Evolutionary conservation across 2,329 filamentous ascomycete species (phyloP).

Genomic region (Parasarocladium wereldwijsianum): DNA sequence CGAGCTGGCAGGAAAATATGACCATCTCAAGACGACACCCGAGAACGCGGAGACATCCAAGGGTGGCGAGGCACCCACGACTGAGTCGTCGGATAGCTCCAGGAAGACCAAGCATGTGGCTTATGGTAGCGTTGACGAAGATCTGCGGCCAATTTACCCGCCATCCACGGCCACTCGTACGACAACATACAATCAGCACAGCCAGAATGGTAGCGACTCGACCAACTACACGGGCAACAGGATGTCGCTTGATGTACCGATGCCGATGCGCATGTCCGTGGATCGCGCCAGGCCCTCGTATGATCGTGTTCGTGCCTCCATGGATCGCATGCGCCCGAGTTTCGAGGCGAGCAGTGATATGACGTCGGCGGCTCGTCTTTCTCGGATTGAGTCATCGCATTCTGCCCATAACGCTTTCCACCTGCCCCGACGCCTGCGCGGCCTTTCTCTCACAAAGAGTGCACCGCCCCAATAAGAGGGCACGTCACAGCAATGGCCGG

Average conservation of each 20-base stretch:
- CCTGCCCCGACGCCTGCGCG: constrained; percentile 24
- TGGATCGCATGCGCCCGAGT: constrained; percentile 71
- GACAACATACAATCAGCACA: constrained; percentile 61
- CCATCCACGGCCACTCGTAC: constrained; percentile 71
- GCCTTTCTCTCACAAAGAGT: constrained; percentile 24
- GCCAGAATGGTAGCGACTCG: constrained; percentile 85
- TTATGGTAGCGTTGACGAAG: constrained; percentile 62
- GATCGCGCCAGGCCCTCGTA: constrained; percentile 70
- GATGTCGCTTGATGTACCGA: constrained; percentile 38
- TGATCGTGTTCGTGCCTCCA: constrained; percentile 72
- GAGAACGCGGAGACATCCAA: constrained; percentile 16
- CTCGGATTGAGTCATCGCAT: constrained; percentile 61
- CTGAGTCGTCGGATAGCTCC: constrained; percentile 44
- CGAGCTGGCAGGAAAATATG: constrained; percentile 68
- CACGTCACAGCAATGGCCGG: background rate
- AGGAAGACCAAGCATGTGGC: constrained; percentile 41
- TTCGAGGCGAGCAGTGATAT: constrained; percentile 86
- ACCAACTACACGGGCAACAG: constrained; percentile 71
- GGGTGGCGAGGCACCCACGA: constrained; percentile 17
- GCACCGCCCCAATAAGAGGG: background rate
- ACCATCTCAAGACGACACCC: constrained; percentile 37
- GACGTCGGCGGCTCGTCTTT: constrained; percentile 74
- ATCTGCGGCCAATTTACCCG: constrained; percentile 83
- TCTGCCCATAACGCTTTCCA: constrained; percentile 10
- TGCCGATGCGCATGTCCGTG: constrained; percentile 35